Conservation (phyloP, 768 basidiomycete species). For the Scleroderma citrinum region DNA sequence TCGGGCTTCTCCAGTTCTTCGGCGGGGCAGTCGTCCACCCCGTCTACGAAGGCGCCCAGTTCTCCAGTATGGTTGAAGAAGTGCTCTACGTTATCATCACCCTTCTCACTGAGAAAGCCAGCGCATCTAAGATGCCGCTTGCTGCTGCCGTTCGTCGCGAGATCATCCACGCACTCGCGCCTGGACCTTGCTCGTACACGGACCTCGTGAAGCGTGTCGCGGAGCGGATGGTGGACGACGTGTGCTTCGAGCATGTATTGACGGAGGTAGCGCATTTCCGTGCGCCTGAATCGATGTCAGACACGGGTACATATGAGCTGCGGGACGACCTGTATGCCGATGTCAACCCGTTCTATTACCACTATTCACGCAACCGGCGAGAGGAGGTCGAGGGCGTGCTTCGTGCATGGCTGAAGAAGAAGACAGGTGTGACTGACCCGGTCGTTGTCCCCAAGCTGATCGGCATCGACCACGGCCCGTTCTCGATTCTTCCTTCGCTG, state of each 20-base stretch:
- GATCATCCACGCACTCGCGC: constrained; percentile 84
- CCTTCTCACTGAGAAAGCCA: constrained; percentile 76
- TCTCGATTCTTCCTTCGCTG: constrained; percentile 53
- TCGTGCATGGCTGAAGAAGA: constrained; percentile 60
- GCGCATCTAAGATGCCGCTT: constrained; percentile 62
- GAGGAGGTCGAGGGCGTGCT: constrained; percentile 84
- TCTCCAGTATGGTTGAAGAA: constrained; percentile 88
- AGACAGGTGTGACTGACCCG: constrained; percentile 52
- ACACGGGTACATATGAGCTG: constrained; percentile 84
- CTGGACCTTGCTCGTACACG: constrained; percentile 83
- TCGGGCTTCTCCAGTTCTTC: constrained; percentile 78
- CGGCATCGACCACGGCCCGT: constrained; percentile 61
- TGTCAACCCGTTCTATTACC: constrained; percentile 93
- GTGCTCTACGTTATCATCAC: constrained; percentile 83
- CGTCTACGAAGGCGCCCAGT: constrained; percentile 62
- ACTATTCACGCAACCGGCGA: constrained; percentile 89
- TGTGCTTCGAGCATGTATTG: constrained; percentile 75
- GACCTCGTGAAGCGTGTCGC: constrained; percentile 89
- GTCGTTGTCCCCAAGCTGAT: constrained; percentile 74
- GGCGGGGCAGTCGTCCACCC: constrained; percentile 50
- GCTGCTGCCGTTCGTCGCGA: constrained; percentile 68
- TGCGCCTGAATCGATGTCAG: constrained; percentile 69
- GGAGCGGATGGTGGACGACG: constrained; percentile 81
- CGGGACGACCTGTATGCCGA: constrained; percentile 78
- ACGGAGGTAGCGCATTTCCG: constrained; percentile 76